phyloP scores from a whole-genome alignment of 805 yeast species.

The Pichia gijzeniarum region DNA sequence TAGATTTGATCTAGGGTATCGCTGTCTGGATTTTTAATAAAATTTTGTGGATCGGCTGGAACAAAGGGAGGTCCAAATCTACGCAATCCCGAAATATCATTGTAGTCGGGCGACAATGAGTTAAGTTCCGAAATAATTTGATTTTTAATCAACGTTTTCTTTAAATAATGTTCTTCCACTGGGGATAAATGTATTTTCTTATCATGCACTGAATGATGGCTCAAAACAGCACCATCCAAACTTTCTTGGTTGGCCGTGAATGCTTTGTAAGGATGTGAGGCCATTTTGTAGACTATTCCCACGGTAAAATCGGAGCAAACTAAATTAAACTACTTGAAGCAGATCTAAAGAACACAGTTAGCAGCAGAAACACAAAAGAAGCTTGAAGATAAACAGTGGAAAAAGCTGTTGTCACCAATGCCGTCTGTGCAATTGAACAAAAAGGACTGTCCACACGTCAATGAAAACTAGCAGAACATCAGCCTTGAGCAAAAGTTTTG shows the following conservation, averaged over 20 bases:
- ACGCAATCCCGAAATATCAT: conserved; percentile 56
- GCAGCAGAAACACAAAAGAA: no score
- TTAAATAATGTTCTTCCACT: conserved; percentile 79
- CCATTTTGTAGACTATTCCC: not conserved
- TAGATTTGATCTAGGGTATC: conserved; percentile 14
- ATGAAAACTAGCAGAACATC: no score
- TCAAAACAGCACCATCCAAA: no score
- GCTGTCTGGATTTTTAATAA: conserved; percentile 17
- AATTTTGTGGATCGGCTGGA: conserved; percentile 35
- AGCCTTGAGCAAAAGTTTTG: no score
- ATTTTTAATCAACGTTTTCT: conserved; percentile 66
- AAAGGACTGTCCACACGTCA: no score
- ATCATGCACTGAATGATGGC: not conserved
- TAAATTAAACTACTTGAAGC: no score
- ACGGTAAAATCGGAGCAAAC: no score
- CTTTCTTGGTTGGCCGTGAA: not conserved
- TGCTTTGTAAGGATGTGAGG: conserved; percentile 9
- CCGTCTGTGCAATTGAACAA: no score
- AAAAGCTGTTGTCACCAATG: no score
- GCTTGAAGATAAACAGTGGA: no score
- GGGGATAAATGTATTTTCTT: conserved; percentile 35
- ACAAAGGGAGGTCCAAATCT: conserved; percentile 76
- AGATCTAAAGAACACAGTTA: no score
- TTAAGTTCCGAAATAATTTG: conserved; percentile 60
- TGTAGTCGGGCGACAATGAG: conserved; percentile 36